These are phyloP conservation scores for Ambrosia artemisiifolia DNA, from an alignment of 129 eudicot genomes.

Conservation along the genomic window DNA sequence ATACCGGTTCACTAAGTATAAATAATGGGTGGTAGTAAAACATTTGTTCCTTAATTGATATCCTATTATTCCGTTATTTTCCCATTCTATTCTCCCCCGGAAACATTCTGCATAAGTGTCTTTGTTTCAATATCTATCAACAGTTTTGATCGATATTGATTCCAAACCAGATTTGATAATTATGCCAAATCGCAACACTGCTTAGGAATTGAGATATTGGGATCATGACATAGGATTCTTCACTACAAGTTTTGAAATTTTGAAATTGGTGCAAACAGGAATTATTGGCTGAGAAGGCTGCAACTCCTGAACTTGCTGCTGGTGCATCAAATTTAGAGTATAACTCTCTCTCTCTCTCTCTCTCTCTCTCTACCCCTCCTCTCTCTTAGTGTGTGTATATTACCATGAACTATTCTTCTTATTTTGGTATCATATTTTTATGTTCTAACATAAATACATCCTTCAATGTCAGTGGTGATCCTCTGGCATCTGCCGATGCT, in stretches of 20 bases:
- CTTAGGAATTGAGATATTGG: neutral
- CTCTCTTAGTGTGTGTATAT: slow-evolving; percentile 1
- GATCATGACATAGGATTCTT: slow-evolving; percentile 7
- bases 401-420: neutral
- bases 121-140: too few species aligned
- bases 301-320: slow-evolving; percentile 43
- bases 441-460: slow-evolving; percentile 23
- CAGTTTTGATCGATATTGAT: too few species aligned
- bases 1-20: too few species aligned
- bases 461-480: slow-evolving; percentile 57
- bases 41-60: too few species aligned
- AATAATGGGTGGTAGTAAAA: too few species aligned
- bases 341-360: neutral
- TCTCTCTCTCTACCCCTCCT: neutral
- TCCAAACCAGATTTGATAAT: too few species aligned
- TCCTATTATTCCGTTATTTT: too few species aligned
- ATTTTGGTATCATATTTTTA: slow-evolving; percentile 2
- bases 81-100: too few species aligned
- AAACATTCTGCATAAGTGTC: too few species aligned
- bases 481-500: slow-evolving; percentile 52
- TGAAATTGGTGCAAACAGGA: slow-evolving; percentile 52
- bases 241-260: neutral
- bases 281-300: slow-evolving; percentile 62
- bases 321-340: slow-evolving; percentile 44
- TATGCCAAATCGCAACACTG: too few species aligned